A percentile compares a stretch with the other conserved stretches of the same genome.
Conservation (phyloP, 345 rosid genomes). For the sweet orange (Citrus sinensis) region DVS_A1.0 CM039167.1:29262001-29262500, state of each 20-base stretch:
- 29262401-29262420: neutral
- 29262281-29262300: neutral
- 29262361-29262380: neutral
- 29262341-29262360: neutral
- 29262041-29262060: neutral
- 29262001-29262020: conserved; percentile 1
- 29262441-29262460: conserved; percentile 22
- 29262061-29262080: neutral
- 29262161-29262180: neutral
- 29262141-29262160: neutral
- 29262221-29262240: neutral
- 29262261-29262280: neutral
- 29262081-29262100: neutral
- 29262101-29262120: neutral
- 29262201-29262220: neutral
- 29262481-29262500: conserved; percentile 25
- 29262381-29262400: neutral
- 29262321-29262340: neutral
- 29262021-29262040: neutral
- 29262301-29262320: neutral
- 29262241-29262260: neutral
- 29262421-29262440: neutral
- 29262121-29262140: neutral
- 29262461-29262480: conserved; percentile 25
- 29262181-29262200: too few species aligned